phyloP scores from a whole-genome alignment of 116 monocot species.

The Trichopus zeylanicus region DNA sequence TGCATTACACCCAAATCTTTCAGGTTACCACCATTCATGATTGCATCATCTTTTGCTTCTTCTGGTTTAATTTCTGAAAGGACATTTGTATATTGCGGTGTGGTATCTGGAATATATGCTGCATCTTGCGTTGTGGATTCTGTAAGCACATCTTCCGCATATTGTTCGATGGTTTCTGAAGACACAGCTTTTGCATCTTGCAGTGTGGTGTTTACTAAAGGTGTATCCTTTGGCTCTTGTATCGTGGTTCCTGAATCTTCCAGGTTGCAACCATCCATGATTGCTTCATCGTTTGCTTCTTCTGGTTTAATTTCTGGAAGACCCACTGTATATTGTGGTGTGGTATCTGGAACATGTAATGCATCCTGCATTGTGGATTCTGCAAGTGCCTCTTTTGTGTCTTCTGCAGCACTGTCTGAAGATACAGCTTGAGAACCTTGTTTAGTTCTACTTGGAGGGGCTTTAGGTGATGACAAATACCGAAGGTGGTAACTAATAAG shows the following conservation, averaged over 20 bases:
- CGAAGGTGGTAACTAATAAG: conserved; percentile 74
- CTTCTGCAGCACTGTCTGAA: not conserved
- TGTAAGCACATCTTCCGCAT: not conserved
- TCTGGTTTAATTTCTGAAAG: not conserved
- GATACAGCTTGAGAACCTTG: not conserved
- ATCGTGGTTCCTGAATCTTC: not conserved
- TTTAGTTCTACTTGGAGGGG: not conserved
- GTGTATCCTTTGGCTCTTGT: not conserved
- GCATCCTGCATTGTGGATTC: not conserved
- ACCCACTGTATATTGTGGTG: not conserved
- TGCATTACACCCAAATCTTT: not conserved
- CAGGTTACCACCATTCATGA: not conserved
- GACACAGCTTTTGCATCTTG: not conserved
- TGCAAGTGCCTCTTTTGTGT: not conserved
- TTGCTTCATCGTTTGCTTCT: not conserved
- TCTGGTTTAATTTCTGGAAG: not conserved
- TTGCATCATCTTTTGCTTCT: not conserved
- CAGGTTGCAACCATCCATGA: not conserved
- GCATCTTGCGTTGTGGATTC: not conserved
- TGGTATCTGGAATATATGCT: not conserved
- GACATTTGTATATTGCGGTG: not conserved
- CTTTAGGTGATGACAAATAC: conserved; percentile 26
- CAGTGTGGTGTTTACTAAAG: not conserved
- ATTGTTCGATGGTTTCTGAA: not conserved
- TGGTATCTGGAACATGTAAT: not conserved